Conservation (phyloP, 2,329 filamentous ascomycete species). For the Ophiostoma sp. region DNA sequence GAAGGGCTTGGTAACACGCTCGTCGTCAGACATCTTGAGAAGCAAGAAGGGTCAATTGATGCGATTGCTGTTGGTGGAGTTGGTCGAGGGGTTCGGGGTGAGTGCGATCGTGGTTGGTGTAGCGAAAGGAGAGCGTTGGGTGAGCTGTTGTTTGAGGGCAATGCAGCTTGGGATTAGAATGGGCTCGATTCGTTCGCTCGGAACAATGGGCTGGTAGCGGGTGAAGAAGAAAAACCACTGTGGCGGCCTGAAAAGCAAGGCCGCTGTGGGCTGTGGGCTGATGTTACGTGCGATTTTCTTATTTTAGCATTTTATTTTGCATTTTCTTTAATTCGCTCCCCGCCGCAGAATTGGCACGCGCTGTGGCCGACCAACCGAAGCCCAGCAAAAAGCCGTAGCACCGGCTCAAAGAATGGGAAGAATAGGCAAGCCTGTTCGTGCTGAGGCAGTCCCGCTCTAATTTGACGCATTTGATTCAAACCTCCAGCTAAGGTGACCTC, state of each 20-base stretch:
- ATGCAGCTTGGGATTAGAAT: slow-evolving; percentile 30
- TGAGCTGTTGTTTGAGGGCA: slow-evolving; percentile 29
- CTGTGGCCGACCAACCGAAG: slow-evolving; percentile 29
- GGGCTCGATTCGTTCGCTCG: slow-evolving; percentile 31
- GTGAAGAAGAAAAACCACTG: slow-evolving; percentile 22
- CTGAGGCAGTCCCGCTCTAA: slow-evolving; percentile 28
- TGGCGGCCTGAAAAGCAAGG: slow-evolving; percentile 26
- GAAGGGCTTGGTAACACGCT: slow-evolving; percentile 95
- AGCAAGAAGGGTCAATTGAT: slow-evolving; percentile 38
- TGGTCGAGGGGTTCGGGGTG: slow-evolving; percentile 36
- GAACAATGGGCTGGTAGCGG: slow-evolving; percentile 28
- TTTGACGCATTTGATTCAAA: slow-evolving; percentile 26
- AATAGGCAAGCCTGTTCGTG: neutral
- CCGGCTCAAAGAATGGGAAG: neutral
- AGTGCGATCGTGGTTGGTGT: slow-evolving; percentile 33
- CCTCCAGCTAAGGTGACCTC: slow-evolving; percentile 28
- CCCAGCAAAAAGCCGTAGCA: slow-evolving; percentile 24
- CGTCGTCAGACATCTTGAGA: slow-evolving; percentile 86
- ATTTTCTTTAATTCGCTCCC: slow-evolving; percentile 13
- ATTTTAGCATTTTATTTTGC: slow-evolving; percentile 20
- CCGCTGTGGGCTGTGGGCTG: slow-evolving; percentile 23
- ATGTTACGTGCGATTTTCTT: slow-evolving; percentile 21
- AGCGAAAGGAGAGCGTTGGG: slow-evolving; percentile 15
- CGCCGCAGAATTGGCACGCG: neutral
- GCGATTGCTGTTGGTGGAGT: slow-evolving; percentile 29